Base-by-base conservation (phyloP, 495 filamentous ascomycete species). In the Podospora anserina region DNA sequence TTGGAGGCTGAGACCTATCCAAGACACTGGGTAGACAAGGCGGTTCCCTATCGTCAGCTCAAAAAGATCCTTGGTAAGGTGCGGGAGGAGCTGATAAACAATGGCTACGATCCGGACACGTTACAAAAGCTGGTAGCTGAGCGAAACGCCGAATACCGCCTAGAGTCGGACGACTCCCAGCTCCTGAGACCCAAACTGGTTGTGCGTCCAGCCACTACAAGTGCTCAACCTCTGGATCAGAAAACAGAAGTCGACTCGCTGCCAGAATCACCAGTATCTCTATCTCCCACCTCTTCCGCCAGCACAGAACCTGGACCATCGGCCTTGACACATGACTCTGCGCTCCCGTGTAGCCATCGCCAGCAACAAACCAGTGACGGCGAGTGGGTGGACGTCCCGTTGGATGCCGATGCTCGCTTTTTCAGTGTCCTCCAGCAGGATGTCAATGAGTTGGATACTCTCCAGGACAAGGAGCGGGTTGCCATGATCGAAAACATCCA, bases 11-110 rank as follows among this genome's bases (percentile, higher is more conserved):
- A 88, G 68, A 82, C 74, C 70, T 88, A 85, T 74, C 90, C 90
- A 0, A 79, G 81, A 49, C 84, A 87, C 72, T 92, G 90, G 90
- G 82, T 89, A 5, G 83, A 88, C 18, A 85, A 83, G 57, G 90
- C 90, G 19, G 89, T 92, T 66, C 88, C 88, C 61, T 92, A 92
- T 75, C 81, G 85, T 44, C 84, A 90, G 71, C 86, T 92, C 65
- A 92, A 92, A 76, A 92, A 91, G 77, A 86, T 89, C 76, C 85
- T 92, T 72, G 90, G 88, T 70, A 87, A 86, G 74, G 85, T 92
- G 32, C 72, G 86, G 63, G 74, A 79, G 56, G 90, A 92, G 76
- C 82, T 92, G 7, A 72, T 78, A 16, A 78, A 78, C 18, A 75
- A 90, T 9, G 90, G 90, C 13, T 83, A 92, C 59, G 84, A 87